Percentiles rank a stretch among this genome's conserved stretches.
phyloP scores from a whole-genome alignment of 2,329 filamentous ascomycete species.

The Westerdykella aurantiaca region DNA sequence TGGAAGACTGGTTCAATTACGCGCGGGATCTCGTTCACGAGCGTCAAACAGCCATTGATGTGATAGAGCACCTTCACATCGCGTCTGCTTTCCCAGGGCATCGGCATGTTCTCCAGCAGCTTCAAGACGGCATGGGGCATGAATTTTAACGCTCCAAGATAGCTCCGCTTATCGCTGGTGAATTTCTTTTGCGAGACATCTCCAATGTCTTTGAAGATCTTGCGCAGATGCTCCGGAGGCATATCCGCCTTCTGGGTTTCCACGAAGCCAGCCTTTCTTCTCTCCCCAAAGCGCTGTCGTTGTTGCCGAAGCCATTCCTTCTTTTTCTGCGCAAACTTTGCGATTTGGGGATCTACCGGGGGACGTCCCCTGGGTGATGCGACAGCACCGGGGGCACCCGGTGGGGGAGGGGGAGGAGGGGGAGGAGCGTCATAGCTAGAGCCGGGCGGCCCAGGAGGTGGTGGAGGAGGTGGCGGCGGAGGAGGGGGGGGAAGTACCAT shows the following conservation, averaged over 20 bases:
- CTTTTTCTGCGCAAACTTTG: conserved; percentile 98
- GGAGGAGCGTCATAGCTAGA: conserved; percentile 30
- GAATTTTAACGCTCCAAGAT: conserved; percentile 94
- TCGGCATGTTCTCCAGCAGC: conserved; percentile 97
- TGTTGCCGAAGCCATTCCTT: conserved; percentile 94
- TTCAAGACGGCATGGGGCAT: conserved; percentile 99
- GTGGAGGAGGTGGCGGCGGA: conserved; percentile 25
- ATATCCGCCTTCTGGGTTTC: conserved; percentile 98
- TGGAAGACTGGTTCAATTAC: conserved; percentile 98
- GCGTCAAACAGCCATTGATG: conserved; percentile 91
- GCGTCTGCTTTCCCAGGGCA: conserved; percentile 95
- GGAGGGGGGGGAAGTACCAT: conserved; percentile 32
- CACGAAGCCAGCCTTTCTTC: conserved; percentile 91
- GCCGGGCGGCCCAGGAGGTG: conserved; percentile 22
- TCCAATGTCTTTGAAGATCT: conserved; percentile 97
- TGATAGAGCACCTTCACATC: conserved; percentile 98
- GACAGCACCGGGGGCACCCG: conserved; percentile 46
- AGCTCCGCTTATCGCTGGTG: conserved; percentile 96
- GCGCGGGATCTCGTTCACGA: conserved; percentile 93
- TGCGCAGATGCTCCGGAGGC: conserved; percentile 95
- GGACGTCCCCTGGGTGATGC: conserved; percentile 65
- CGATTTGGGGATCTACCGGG: conserved; percentile 72
- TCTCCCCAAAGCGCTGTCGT: conserved; percentile 91
- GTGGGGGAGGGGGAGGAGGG: conserved; percentile 55
- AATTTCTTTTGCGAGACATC: conserved; percentile 99